Base-by-base conservation (phyloP, 2,329 filamentous ascomycete species). In the Pezicula radicicola region DNA sequence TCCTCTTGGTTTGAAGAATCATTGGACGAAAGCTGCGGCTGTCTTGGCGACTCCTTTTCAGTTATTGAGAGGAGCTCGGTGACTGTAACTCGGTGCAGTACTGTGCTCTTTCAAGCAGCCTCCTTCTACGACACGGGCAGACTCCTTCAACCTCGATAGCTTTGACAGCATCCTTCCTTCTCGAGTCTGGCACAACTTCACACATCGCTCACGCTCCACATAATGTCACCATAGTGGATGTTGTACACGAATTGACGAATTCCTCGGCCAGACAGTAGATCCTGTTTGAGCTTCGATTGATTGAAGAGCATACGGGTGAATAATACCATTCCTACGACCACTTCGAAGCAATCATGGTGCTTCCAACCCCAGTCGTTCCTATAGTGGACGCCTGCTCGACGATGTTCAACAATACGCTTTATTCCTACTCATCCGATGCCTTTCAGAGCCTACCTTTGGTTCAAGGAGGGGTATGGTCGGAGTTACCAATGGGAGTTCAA, bases 301-400 rank as follows among this genome's bases (percentile, higher is more conserved):
- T 33, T 44, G 41, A 39, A 19, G 30, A 46, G 55, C 53, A 54
- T 28, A 49, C 53, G 48, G 51, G 45, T 40, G 56, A 54, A 50
- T 27, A 47, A 45, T 6, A 16, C 25, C 42, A 27, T 15, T 16
- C 10, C 30, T 12, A 25, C 30, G 10, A 18, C 18, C n/a, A 12
- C n/a, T 12, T 16, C 21, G 7, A 28, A 3, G 27, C 51, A 44
- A 59, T 45, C 50, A 67, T 68, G 66, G 43, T 51, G 49, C 76
- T 87, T 51, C 90, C 91, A 46, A 73, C 83, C 64, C 91, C 91
- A 48, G 74, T 80, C 49, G 78, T 84, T 66, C 75, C 85, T 56
- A 74, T 97, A 67, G 81, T 84, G 68, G 84, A 86, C 70, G 85
- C 89, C 64, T 97, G 93, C 72, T 91, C 91, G 52, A 83, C 88